These are phyloP conservation scores for Hypsizygus marmoreus DNA, from an alignment of 768 basidiomycete genomes.

Conservation along the genomic window DNA sequence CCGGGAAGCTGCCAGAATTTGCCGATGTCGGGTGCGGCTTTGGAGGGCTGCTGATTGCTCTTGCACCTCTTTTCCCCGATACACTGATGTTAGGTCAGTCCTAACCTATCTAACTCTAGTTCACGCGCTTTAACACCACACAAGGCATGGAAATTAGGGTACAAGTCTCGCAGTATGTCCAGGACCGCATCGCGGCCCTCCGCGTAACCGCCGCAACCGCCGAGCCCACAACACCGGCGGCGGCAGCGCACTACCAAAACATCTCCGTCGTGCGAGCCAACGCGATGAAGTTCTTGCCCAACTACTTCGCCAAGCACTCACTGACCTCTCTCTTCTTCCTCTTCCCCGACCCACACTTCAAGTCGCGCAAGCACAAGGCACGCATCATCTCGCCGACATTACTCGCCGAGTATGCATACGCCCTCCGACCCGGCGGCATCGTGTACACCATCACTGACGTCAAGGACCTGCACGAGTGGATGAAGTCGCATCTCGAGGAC, in stretches of 20 bases:
- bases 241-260: conserved; percentile 70
- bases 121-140: conserved; percentile 2
- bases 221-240: conserved; percentile 25
- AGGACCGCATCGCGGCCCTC: conserved; percentile 91
- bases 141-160: conserved; percentile 96
- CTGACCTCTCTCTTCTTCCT: conserved; percentile 94
- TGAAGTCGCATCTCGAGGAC: conserved; percentile 82
- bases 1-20: conserved; percentile 79
- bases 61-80: conserved; percentile 90
- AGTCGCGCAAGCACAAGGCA: conserved; percentile 96
- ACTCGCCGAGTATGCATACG: conserved; percentile 95
- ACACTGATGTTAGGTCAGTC: conserved; percentile 88
- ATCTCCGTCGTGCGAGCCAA: conserved; percentile 94
- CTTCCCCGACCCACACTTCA: conserved; percentile 99
- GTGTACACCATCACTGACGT: conserved; percentile 99
- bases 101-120: conserved; percentile 7
- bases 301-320: conserved; percentile 91
- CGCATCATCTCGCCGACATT: conserved; percentile 98
- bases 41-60: conserved; percentile 86
- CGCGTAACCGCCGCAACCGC: conserved; percentile 63
- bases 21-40: conserved; percentile 99
- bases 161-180: conserved; percentile 94
- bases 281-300: conserved; percentile 98
- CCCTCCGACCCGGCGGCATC: conserved; percentile 89
- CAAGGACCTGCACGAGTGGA: conserved; percentile 92